phyloP scores from a whole-genome alignment of 768 basidiomycete genomes.

The Tulasnella sp. region DNA sequence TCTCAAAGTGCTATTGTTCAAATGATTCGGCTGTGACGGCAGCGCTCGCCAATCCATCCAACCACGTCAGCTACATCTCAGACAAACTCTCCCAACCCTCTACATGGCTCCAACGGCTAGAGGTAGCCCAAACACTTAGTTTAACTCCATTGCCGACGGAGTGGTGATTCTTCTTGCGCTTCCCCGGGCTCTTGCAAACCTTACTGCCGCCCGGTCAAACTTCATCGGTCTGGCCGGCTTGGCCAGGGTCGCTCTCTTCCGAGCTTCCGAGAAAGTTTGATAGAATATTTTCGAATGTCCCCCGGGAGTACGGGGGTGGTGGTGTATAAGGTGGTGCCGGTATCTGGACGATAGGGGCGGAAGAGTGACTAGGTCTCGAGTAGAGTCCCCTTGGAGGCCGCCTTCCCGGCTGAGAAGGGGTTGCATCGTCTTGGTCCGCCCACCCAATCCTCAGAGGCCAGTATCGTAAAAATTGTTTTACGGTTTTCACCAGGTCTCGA shows the following conservation, averaged over 20 bases:
- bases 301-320: not conserved
- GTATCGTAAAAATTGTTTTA: not conserved
- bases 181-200: not conserved
- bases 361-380: not conserved
- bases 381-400: not conserved
- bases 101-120: not conserved
- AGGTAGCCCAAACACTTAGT: not conserved
- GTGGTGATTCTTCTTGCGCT: not conserved
- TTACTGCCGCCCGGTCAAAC: not conserved
- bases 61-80: not conserved
- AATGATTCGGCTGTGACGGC: not conserved
- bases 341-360: not conserved
- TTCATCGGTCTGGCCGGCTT: not conserved
- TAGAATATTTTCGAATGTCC: too few species aligned
- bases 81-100: not conserved
- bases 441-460: not conserved
- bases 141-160: not conserved
- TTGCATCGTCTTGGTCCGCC: not conserved
- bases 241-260: not conserved
- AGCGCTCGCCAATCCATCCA: not conserved
- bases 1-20: not conserved
- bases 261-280: too few species aligned
- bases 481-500: not conserved
- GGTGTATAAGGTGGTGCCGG: not conserved
- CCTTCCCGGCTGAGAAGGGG: not conserved